Percentiles rank a stretch among this genome's conserved stretches.
phyloP scores from a whole-genome alignment of 2,329 filamentous ascomycete species.

The Venturia nashicola region DNA sequence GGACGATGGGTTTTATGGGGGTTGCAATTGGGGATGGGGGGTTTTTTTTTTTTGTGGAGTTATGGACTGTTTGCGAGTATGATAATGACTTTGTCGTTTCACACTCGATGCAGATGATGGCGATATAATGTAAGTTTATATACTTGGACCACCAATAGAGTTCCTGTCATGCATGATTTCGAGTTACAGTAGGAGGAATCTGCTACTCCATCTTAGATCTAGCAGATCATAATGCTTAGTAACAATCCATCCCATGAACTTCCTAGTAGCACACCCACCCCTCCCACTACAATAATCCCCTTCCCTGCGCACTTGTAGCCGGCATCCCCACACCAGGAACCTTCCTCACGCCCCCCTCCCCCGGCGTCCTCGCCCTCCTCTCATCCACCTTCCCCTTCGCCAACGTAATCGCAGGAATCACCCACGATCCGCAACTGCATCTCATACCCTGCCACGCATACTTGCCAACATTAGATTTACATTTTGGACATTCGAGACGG shows the following conservation, averaged over 20 bases:
- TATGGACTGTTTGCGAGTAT: no score
- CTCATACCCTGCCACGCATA: constrained; percentile 95
- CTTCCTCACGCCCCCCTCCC: not conserved
- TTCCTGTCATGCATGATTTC: no score
- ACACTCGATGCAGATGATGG: no score
- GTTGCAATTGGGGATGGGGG: no score
- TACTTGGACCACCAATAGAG: no score
- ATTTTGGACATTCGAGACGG: constrained; percentile 75
- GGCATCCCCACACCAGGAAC: constrained; percentile 9
- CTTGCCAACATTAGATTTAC: constrained; percentile 72
- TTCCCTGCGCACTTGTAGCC: constrained; percentile 8
- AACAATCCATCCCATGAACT: not conserved
- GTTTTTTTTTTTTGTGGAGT: no score
- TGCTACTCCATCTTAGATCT: no score
- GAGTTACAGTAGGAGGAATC: no score
- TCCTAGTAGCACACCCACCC: not conserved
- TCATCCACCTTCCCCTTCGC: constrained; percentile 76
- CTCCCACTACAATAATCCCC: constrained; percentile 5
- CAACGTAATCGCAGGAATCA: constrained; percentile 80
- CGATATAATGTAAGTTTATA: no score
- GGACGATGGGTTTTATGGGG: no score
- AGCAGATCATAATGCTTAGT: no score
- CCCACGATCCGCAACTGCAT: constrained; percentile 84
- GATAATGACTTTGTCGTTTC: no score
- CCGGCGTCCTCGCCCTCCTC: constrained; percentile 17